Evolutionary conservation across 1,284 basidiomycete species (phyloP).

Genomic region (Pseudozyma tsukubaensis): DNA sequence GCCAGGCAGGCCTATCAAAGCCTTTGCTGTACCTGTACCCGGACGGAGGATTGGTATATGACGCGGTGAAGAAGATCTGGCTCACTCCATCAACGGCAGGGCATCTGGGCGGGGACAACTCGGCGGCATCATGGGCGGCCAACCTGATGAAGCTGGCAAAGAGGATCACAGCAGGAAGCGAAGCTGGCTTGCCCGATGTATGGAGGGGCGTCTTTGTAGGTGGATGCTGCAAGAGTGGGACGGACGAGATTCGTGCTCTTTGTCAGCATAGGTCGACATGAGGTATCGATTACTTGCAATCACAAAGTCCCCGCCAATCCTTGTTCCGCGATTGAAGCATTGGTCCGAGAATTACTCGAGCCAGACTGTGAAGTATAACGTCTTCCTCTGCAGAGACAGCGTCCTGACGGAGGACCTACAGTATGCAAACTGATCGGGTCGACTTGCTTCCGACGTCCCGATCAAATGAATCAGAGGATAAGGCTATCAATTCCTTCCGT

Average conservation of each 20-base stretch:
- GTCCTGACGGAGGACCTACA: too few relatives aligned
- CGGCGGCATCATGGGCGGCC: slow-evolving; percentile 43
- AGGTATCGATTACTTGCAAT: slow-evolving; percentile 7
- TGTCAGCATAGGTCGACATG: slow-evolving; percentile 27
- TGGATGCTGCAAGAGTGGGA: slow-evolving; percentile 60
- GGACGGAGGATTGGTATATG: slow-evolving; percentile 62
- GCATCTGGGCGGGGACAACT: slow-evolving; percentile 19
- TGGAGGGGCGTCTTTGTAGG: slow-evolving; percentile 58
- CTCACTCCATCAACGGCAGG: slow-evolving; percentile 29
- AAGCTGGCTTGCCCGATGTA: slow-evolving; percentile 11
- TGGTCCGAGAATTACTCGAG: background rate
- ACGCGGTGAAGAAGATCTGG: slow-evolving; percentile 53
- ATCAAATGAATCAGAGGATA: too few relatives aligned
- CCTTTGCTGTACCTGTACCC: slow-evolving; percentile 62
- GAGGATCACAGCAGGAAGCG: slow-evolving; percentile 14
- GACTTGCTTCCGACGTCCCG: too few relatives aligned
- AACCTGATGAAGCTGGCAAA: slow-evolving; percentile 46
- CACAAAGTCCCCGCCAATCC: background rate
- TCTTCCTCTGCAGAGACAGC: too few relatives aligned
- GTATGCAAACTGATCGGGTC: too few relatives aligned
- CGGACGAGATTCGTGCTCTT: slow-evolving; percentile 49
- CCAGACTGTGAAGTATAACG: background rate
- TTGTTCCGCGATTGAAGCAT: background rate
- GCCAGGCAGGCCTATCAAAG: slow-evolving; percentile 17
- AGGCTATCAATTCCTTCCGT: too few relatives aligned